phyloP scores from a whole-genome alignment of 768 basidiomycete species.

The Leccinum pellstonianum region DNA sequence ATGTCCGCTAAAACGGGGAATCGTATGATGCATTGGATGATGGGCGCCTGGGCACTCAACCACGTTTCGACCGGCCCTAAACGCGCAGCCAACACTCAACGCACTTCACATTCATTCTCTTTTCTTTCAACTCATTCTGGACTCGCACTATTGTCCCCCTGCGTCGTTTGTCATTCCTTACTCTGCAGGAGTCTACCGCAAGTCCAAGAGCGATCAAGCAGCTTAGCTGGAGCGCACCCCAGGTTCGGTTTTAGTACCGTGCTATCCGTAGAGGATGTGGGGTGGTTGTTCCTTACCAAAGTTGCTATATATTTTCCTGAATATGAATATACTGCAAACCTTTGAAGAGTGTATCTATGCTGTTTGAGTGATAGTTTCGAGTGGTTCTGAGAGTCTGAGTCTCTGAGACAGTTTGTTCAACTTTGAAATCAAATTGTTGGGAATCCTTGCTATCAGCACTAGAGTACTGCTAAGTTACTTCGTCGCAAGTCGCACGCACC shows the following conservation, averaged over 20 bases:
- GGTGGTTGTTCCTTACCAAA: slow-evolving; percentile 36
- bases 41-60: background rate
- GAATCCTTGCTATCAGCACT: background rate
- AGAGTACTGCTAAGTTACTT: background rate
- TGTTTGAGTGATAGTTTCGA: background rate
- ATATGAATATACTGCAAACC: background rate
- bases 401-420: background rate
- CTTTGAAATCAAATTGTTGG: background rate
- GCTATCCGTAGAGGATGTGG: slow-evolving; percentile 13
- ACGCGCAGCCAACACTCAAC: background rate
- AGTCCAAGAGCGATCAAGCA: slow-evolving; percentile 31
- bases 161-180: slow-evolving; percentile 10
- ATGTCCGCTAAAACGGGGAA: background rate
- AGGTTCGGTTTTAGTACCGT: background rate
- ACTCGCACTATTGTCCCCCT: slow-evolving; percentile 41
- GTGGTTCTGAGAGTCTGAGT: background rate
- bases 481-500: too few species aligned
- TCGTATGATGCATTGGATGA: background rate
- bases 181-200: slow-evolving; percentile 37
- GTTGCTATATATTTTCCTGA: slow-evolving; percentile 22
- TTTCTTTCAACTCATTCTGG: slow-evolving; percentile 30
- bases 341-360: background rate
- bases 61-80: slow-evolving; percentile 22
- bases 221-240: slow-evolving; percentile 32
- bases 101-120: accelerated